Conservation (phyloP, 2,329 filamentous ascomycete genomes). For the Fusarium devonianum region DNA sequence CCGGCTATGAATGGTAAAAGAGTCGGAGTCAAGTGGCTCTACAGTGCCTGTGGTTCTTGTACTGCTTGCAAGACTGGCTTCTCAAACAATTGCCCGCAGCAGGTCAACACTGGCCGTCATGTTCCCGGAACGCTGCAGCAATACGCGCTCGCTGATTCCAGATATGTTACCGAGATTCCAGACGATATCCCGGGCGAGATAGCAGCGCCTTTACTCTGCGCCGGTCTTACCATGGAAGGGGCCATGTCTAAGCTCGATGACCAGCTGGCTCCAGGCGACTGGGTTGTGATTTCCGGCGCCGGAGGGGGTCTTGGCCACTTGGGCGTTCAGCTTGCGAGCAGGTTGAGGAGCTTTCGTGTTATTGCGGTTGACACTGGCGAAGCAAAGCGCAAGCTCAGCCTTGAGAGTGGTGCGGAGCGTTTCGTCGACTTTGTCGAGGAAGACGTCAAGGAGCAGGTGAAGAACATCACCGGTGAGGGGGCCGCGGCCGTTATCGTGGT, state of each 20-base stretch:
- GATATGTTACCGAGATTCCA: slow-evolving; percentile 41
- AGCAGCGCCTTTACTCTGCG: slow-evolving; percentile 44
- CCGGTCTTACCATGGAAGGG: slow-evolving; percentile 45
- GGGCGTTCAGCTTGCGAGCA: slow-evolving; percentile 44
- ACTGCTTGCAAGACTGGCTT: slow-evolving; percentile 46
- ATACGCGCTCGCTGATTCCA: slow-evolving; percentile 42
- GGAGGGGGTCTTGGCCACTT: slow-evolving; percentile 46
- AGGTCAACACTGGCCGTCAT: slow-evolving; percentile 51
- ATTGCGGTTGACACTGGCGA: slow-evolving; percentile 43
- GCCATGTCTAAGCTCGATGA: slow-evolving; percentile 33
- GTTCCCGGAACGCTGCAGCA: slow-evolving; percentile 45
- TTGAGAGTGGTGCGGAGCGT: slow-evolving; percentile 36
- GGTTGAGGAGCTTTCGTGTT: slow-evolving; percentile 29
- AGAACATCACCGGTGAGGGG: slow-evolving; percentile 38
- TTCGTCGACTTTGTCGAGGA: slow-evolving; percentile 42
- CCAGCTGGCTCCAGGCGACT: slow-evolving; percentile 27
- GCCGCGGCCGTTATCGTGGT: slow-evolving; percentile 41
- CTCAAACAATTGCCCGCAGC: slow-evolving; percentile 50
- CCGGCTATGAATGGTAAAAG: slow-evolving; percentile 42
- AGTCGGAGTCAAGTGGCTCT: slow-evolving; percentile 56
- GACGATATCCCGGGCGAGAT: slow-evolving; percentile 27
- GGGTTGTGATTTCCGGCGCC: slow-evolving; percentile 44
- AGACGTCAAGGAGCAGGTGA: slow-evolving; percentile 32
- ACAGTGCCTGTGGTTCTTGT: slow-evolving; percentile 50
- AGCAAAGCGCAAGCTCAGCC: slow-evolving; percentile 30